Percentiles rank a stretch among this genome's conserved stretches.
Conservation (phyloP, 768 basidiomycete species). For the Hydnomerulius pinastri region DNA sequence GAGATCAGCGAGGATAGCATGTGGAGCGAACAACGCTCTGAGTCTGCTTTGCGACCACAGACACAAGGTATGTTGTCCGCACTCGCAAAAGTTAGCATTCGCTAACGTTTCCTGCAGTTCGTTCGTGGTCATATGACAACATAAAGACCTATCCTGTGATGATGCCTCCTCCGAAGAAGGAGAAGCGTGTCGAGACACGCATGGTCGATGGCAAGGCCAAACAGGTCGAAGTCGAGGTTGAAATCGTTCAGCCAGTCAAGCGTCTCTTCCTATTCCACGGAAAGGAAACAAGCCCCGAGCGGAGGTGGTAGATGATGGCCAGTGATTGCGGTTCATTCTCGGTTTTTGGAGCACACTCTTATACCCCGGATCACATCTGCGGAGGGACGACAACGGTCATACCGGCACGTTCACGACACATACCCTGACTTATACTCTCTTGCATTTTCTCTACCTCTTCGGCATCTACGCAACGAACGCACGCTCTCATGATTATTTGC, state of each 20-base stretch:
- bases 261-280: conserved; percentile 70
- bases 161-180: conserved; percentile 53
- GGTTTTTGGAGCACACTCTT: conserved; percentile 17
- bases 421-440: conserved; percentile 38
- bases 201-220: conserved; percentile 52
- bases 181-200: conserved; percentile 49
- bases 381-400: conserved; percentile 31
- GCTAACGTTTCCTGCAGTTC: conserved; percentile 41
- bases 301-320: conserved; percentile 27
- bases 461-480: conserved; percentile 23
- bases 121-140: conserved; percentile 79
- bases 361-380: conserved; percentile 32
- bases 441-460: conserved; percentile 20
- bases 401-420: conserved; percentile 33
- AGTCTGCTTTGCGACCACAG: conserved; percentile 38
- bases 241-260: conserved; percentile 57
- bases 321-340: conserved; percentile 7
- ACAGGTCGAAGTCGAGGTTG: conserved; percentile 55
- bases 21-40: conserved; percentile 27
- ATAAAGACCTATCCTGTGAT: conserved; percentile 64
- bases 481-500: conserved; percentile 27
- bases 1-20: conserved; percentile 39
- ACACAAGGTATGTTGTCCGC: conserved; percentile 50
- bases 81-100: conserved; percentile 1
- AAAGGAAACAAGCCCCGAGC: conserved; percentile 35